Conservation (phyloP, 306 rosid genomes). For the Cicer bijugum region DNA sequence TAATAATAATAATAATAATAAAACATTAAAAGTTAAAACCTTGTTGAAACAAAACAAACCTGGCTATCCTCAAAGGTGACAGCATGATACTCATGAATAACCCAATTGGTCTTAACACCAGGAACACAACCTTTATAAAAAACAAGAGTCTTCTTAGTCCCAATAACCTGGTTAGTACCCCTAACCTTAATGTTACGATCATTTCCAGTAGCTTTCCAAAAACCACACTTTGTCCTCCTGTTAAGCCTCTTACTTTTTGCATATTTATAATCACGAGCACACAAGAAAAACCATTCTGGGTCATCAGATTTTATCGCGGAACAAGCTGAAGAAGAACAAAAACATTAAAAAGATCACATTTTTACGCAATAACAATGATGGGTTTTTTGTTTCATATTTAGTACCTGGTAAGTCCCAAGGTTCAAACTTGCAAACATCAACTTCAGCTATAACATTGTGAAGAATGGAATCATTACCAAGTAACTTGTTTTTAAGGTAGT, state of each 20-base stretch:
- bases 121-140: slow-evolving; percentile 52
- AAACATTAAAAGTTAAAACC: not conserved
- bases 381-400: not conserved
- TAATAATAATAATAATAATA: not conserved
- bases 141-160: slow-evolving; percentile 67
- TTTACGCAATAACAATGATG: not conserved
- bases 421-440: slow-evolving; percentile 57
- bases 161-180: slow-evolving; percentile 50
- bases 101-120: slow-evolving; percentile 56
- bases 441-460: slow-evolving; percentile 42
- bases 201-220: slow-evolving; percentile 71
- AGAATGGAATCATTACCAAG: slow-evolving; percentile 24
- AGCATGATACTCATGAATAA: slow-evolving; percentile 69
- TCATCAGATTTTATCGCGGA: slow-evolving; percentile 54
- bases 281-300: slow-evolving; percentile 68
- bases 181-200: slow-evolving; percentile 46
- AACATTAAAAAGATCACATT: not conserved
- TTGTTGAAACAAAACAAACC: slow-evolving; percentile 46
- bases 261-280: slow-evolving; percentile 49
- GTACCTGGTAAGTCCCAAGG: slow-evolving; percentile 68
- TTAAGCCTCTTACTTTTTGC: slow-evolving; percentile 40
- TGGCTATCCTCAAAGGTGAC: not conserved
- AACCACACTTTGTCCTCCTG: slow-evolving; percentile 61
- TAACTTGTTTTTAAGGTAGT: slow-evolving; percentile 57
- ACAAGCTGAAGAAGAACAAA: slow-evolving; percentile 12